phyloP scores from a whole-genome alignment of 2,329 filamentous ascomycete species.

The Fusarium marasasianum region DNA sequence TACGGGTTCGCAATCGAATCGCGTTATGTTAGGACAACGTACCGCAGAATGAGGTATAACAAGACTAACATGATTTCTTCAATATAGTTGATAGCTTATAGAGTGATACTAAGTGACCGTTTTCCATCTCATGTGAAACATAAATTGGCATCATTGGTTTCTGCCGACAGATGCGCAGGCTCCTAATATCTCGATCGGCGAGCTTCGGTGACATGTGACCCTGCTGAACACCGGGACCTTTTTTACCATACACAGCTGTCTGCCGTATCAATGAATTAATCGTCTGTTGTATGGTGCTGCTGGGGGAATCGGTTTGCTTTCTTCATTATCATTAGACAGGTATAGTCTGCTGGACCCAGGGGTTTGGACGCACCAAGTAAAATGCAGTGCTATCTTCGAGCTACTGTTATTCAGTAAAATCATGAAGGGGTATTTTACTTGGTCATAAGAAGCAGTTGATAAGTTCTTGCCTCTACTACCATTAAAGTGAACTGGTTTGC shows the following conservation, averaged over 20 bases:
- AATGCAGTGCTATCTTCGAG: accelerated
- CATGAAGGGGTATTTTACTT: accelerated
- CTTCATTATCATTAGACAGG: background rate
- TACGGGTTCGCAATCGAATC: background rate
- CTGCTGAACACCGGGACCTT: background rate
- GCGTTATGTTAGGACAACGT: background rate
- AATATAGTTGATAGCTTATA: background rate
- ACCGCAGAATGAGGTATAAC: background rate
- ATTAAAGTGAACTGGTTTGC: background rate
- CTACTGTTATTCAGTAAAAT: background rate
- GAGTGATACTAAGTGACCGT: background rate
- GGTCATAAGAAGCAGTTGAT: background rate
- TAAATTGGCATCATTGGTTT: background rate
- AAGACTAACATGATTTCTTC: background rate
- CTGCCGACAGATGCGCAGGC: background rate
- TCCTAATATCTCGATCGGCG: background rate
- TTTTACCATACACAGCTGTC: background rate
- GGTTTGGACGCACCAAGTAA: background rate
- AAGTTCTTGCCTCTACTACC: background rate
- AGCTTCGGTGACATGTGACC: background rate
- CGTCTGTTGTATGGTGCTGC: background rate
- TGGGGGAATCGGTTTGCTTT: background rate
- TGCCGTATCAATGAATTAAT: no score
- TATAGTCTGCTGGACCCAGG: background rate
- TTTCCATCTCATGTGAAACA: background rate